Evolutionary conservation across 257 asterid species (phyloP), one percentile per base, ranked within the genome.

Genomic region (Scutellaria minor): DNA sequence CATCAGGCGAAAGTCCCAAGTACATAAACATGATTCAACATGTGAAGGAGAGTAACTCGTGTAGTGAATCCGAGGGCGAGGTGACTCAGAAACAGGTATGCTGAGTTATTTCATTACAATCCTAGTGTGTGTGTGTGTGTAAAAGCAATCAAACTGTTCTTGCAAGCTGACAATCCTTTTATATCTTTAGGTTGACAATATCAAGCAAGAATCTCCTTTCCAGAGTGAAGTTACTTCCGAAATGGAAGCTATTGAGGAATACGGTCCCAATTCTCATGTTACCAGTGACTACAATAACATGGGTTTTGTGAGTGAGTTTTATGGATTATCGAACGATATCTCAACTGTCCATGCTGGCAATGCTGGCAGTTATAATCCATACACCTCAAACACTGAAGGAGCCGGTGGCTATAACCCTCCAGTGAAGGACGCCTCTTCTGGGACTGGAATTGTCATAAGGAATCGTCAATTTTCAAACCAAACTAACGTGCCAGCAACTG

Each of bases 1-100:
- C 85, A 40, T 57, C 77, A 52, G 40, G 53, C 15, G 82, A 67
- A 22, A 51, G 42, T 71, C 62, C 71, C 15, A 42, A 59, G 47
- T 64, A 35, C 74, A 5, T 41, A 3, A 40, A 66, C 27, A 6
- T 20, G 31, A 39, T 22, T 41, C 72, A 39, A 14, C 35, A 42
- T 15, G 61, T 57, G 6, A 76, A 75, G 72, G 81, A 68, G 15
- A 71, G 83, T 68, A 79, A 78, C 79, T 84, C 87, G 20, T 73
- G 83, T 68, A 71, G 88, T 61, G 96, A 85, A 75, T 90, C 96
- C 5, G 98, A 87, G 68, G 84, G 80, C 5, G 92, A 84, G 80
- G 89, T 83, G 66, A 78, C 81, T 40, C 85, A 83, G 60, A 65
- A 41, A 53, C 87, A 73, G 93, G 98, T 88, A 80, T 74, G 22